phyloP scores from a whole-genome alignment of 148 eudicot genomes.

The Rhododendron henanense region DNA sequence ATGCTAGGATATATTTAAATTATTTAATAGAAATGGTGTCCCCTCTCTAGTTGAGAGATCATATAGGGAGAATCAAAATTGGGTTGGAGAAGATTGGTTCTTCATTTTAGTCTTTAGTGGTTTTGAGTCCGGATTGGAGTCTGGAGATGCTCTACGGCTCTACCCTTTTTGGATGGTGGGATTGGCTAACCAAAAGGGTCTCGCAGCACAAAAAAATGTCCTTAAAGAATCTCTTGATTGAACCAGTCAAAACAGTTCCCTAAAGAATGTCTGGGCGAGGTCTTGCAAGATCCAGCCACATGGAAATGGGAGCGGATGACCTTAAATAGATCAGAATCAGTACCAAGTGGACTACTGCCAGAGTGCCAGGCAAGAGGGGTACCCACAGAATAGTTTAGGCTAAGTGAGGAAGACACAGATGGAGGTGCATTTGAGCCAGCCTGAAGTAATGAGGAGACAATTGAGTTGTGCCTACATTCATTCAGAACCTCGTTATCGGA shows the following conservation, averaged over 20 bases:
- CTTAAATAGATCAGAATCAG: not conserved
- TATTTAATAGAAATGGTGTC: not conserved
- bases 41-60: not conserved
- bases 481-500: not conserved
- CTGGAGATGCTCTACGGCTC: constrained; percentile 1
- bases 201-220: not conserved
- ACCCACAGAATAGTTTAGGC: not conserved
- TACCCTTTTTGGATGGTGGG: not conserved
- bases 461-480: not conserved
- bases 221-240: not conserved
- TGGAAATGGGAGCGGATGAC: not conserved
- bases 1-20: not conserved
- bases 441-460: not conserved
- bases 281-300: not conserved
- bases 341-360: not conserved
- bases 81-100: not conserved
- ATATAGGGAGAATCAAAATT: not conserved
- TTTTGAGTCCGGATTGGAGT: not conserved
- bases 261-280: not conserved
- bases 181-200: not conserved
- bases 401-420: not conserved
- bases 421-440: not conserved
- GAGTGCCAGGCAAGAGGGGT: not conserved
- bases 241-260: not conserved
- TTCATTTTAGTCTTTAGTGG: not conserved